Conservation (phyloP, 2,329 filamentous ascomycete genomes). For the Colletotrichum viniferum region DNA sequence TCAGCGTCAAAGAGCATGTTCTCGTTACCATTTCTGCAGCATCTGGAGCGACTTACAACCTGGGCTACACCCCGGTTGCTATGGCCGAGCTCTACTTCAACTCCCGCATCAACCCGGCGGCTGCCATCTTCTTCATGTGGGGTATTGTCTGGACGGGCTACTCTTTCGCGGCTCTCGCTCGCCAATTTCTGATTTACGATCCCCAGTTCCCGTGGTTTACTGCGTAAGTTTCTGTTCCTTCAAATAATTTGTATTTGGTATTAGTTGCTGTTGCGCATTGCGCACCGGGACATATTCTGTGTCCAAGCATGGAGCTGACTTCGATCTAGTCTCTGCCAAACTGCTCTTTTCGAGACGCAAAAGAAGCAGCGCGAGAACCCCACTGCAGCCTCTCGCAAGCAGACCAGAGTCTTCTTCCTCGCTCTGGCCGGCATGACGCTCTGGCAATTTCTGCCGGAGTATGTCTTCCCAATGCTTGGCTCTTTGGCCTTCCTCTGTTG, state of each 20-base stretch:
- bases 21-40: constrained; percentile 54
- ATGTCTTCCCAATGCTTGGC: constrained; percentile 13
- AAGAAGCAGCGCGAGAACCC: constrained; percentile 56
- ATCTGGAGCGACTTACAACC: constrained; percentile 57
- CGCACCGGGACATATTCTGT: background rate
- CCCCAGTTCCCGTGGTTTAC: constrained; percentile 43
- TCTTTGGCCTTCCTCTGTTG: constrained; percentile 60
- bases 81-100: constrained; percentile 63
- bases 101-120: constrained; percentile 53
- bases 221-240: background rate
- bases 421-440: constrained; percentile 53
- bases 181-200: constrained; percentile 62
- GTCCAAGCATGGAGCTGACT: background rate
- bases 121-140: constrained; percentile 65
- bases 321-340: constrained; percentile 47
- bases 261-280: background rate
- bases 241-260: too few relatives aligned
- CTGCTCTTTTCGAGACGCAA: constrained; percentile 63
- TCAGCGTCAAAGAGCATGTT: constrained; percentile 53
- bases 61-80: constrained; percentile 14
- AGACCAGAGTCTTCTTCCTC: constrained; percentile 62
- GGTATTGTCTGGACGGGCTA: constrained; percentile 61
- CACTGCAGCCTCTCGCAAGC: constrained; percentile 51
- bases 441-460: constrained; percentile 17
- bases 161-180: constrained; percentile 60